These are phyloP conservation scores for Boletus rufocinnamomeus DNA, from an alignment of 768 basidiomycete genomes.

Conservation along the genomic window DNA sequence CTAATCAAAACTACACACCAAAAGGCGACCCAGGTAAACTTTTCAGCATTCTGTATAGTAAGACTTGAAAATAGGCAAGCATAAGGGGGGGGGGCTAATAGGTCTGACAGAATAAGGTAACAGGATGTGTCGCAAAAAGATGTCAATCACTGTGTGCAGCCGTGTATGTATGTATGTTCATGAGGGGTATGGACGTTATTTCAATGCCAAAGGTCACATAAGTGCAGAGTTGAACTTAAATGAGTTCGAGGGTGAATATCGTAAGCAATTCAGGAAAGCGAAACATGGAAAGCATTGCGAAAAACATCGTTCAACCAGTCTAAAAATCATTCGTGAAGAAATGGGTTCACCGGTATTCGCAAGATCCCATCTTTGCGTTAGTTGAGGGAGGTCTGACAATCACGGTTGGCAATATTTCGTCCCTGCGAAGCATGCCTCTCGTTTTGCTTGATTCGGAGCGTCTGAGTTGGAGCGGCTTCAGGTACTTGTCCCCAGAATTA, in stretches of 20 bases:
- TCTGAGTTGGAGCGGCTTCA: constrained; percentile 61
- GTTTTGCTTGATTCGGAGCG: constrained; percentile 65
- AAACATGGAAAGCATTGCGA: constrained; percentile 1
- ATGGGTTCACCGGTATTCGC: constrained; percentile 41
- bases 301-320: not conserved
- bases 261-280: not conserved
- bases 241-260: not conserved
- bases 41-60: constrained; percentile 1
- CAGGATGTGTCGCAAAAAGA: constrained; percentile 4
- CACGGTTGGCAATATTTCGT: constrained; percentile 59
- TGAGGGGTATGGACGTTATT: constrained; percentile 15
- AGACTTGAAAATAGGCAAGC: not conserved
- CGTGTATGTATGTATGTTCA: not conserved
- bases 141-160: not conserved
- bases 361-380: constrained; percentile 46
- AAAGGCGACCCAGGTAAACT: not conserved
- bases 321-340: constrained; percentile 2
- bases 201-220: constrained; percentile 1
- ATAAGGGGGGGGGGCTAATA: constrained; percentile 10
- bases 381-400: constrained; percentile 62
- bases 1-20: not conserved
- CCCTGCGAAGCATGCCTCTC: constrained; percentile 56
- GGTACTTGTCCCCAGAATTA: constrained; percentile 43
- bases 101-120: constrained; percentile 11
- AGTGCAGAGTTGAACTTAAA: not conserved